phyloP scores from a whole-genome alignment of 352 stramenopile genomes.

The Phytophthora rubi region DNA sequence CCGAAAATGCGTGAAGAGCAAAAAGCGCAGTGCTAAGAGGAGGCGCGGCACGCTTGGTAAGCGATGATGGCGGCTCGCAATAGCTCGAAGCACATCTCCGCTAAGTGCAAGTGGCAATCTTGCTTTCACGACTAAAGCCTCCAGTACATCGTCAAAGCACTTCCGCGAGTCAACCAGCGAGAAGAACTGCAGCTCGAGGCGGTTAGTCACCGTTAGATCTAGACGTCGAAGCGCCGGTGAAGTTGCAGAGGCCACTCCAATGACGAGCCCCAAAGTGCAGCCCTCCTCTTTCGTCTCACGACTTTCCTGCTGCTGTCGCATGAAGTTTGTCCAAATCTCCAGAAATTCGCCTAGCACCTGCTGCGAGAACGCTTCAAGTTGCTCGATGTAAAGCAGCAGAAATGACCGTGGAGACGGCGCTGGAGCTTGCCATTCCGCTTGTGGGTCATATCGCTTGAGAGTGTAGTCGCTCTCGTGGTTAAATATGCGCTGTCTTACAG shows the following conservation, averaged over 20 bases:
- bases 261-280: constrained; percentile 58
- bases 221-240: constrained; percentile 74
- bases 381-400: constrained; percentile 77
- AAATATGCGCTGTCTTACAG: constrained; percentile 27
- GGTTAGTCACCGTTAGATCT: constrained; percentile 53
- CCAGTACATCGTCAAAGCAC: constrained; percentile 77
- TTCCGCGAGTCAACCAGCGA: constrained; percentile 78
- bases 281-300: neutral
- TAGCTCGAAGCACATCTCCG: constrained; percentile 51
- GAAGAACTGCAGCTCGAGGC: constrained; percentile 81
- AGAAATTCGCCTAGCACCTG: constrained; percentile 74
- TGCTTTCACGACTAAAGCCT: constrained; percentile 70
- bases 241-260: constrained; percentile 72
- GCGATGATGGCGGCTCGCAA: constrained; percentile 55
- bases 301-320: constrained; percentile 28
- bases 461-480: constrained; percentile 49
- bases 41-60: constrained; percentile 76
- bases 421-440: neutral
- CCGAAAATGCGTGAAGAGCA: constrained; percentile 72
- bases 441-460: constrained; percentile 21
- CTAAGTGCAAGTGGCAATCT: constrained; percentile 63
- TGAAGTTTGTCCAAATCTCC: constrained; percentile 71
- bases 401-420: constrained; percentile 37
- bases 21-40: constrained; percentile 62
- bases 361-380: constrained; percentile 69